Conservation (phyloP, 2,329 filamentous ascomycete genomes). For the Colletotrichum brevisporum region DNA sequence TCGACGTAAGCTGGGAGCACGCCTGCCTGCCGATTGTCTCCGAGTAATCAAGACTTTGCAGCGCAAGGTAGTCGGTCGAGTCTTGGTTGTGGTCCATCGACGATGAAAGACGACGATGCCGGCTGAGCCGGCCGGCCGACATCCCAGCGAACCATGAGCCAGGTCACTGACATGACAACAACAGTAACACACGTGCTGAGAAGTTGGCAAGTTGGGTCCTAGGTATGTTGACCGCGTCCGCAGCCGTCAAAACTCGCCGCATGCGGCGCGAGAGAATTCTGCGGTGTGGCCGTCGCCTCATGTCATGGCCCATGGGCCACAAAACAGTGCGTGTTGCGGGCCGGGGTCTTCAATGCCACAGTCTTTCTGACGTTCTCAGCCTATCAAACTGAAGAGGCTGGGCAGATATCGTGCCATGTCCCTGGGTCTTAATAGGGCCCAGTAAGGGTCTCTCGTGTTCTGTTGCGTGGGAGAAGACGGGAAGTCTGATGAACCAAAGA, state of each 20-base stretch:
- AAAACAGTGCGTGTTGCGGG: slow-evolving; percentile 20
- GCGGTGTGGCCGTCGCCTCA: slow-evolving; percentile 22
- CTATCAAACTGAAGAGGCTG: slow-evolving; percentile 26
- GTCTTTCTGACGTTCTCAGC: background rate
- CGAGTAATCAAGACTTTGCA: background rate
- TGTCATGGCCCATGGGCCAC: slow-evolving; percentile 4
- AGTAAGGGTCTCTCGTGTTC: slow-evolving; percentile 29
- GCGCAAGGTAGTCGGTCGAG: background rate
- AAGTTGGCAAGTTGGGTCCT: no score
- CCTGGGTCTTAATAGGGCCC: slow-evolving; percentile 23
- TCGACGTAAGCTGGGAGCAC: background rate
- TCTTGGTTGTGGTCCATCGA: slow-evolving; percentile 6
- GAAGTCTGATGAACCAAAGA: slow-evolving; percentile 30
- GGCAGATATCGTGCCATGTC: slow-evolving; percentile 23
- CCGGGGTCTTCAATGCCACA: slow-evolving; percentile 18
- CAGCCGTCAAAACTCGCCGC: slow-evolving; percentile 21
- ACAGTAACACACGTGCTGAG: no score
- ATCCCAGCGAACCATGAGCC: slow-evolving; percentile 4
- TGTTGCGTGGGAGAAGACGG: slow-evolving; percentile 14
- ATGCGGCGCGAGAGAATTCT: slow-evolving; percentile 7
- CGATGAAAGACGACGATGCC: slow-evolving; percentile 14
- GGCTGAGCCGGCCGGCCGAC: background rate
- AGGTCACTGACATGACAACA: background rate
- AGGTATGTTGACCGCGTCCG: slow-evolving; percentile 8
- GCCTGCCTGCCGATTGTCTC: no score